Conservation (phyloP, 2,329 filamentous ascomycete species). For the Hymenoscyphus salicellus region DNA sequence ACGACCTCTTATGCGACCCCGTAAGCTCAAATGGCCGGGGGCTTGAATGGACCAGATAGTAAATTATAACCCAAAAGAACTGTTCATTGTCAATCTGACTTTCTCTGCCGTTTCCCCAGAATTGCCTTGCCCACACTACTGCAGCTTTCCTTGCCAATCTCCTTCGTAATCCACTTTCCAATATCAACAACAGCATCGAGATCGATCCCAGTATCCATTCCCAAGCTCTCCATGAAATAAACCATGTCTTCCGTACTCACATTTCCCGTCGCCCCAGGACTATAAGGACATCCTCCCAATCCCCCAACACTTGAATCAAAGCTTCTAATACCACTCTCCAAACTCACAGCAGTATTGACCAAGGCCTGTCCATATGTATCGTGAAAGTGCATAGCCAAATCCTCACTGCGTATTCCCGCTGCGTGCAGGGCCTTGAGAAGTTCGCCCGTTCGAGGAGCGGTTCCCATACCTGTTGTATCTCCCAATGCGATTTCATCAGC, state of each 20-base stretch:
- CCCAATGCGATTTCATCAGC: constrained; percentile 88
- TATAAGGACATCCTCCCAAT: constrained; percentile 80
- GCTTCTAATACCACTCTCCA: constrained; percentile 72
- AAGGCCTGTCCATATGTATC: constrained; percentile 84
- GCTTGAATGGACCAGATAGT: too few species aligned
- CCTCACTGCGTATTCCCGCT: constrained; percentile 65
- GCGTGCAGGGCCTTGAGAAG: constrained; percentile 62
- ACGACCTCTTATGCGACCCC: too few species aligned
- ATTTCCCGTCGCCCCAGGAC: constrained; percentile 81
- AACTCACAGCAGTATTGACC: constrained; percentile 74
- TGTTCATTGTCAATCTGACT: background rate
- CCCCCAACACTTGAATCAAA: constrained; percentile 81
- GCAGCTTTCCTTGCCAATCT: constrained; percentile 61
- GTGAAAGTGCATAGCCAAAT: constrained; percentile 82
- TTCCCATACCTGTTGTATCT: constrained; percentile 89
- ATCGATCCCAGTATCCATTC: constrained; percentile 71
- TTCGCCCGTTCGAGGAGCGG: constrained; percentile 64
- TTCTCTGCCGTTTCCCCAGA: constrained; percentile 43
- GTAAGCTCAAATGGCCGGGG: too few species aligned
- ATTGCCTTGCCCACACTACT: constrained; percentile 67
- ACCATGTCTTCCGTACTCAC: constrained; percentile 82
- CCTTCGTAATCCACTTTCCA: constrained; percentile 67
- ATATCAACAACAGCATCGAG: constrained; percentile 64
- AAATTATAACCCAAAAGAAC: background rate
- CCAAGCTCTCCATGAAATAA: constrained; percentile 71